phyloP scores from a whole-genome alignment of 148 eudicot genomes.

The Pharnaceum exiguum region DNA sequence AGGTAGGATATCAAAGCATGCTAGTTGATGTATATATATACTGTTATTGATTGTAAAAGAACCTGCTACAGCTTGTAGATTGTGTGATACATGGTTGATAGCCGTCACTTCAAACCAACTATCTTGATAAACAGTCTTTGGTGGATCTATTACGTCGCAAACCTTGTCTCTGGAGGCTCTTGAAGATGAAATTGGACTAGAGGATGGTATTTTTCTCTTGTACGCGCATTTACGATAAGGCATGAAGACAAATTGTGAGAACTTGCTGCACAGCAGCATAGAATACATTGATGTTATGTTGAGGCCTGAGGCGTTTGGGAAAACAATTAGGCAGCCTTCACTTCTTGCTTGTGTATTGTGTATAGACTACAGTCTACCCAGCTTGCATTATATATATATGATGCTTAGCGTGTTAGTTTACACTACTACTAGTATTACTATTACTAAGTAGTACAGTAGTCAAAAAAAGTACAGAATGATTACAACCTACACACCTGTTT shows the following conservation, averaged over 20 bases:
- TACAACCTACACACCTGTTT: no score
- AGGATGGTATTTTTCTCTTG: constrained; percentile 2
- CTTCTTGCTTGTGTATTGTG: no score
- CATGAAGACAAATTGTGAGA: neutral
- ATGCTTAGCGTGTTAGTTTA: no score
- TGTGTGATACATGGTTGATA: constrained; percentile 55
- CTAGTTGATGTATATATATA: neutral
- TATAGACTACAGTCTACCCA: no score
- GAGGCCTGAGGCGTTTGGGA: constrained; percentile 6
- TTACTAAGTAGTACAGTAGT: no score
- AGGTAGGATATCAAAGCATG: no score
- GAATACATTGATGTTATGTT: constrained; percentile 15
- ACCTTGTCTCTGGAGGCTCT: neutral
- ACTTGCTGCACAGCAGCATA: constrained; percentile 11
- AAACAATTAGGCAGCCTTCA: neutral
- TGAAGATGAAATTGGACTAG: constrained; percentile 5
- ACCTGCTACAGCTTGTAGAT: constrained; percentile 58
- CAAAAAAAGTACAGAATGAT: no score
- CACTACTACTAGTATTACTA: no score
- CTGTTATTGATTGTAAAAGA: neutral
- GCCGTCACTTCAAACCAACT: constrained; percentile 61
- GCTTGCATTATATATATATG: no score
- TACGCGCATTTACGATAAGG: constrained; percentile 9
- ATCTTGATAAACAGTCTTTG: constrained; percentile 41
- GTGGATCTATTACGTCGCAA: neutral